Base-by-base conservation (phyloP, 768 basidiomycete species). In the Phaeotremella fagi region DNA sequence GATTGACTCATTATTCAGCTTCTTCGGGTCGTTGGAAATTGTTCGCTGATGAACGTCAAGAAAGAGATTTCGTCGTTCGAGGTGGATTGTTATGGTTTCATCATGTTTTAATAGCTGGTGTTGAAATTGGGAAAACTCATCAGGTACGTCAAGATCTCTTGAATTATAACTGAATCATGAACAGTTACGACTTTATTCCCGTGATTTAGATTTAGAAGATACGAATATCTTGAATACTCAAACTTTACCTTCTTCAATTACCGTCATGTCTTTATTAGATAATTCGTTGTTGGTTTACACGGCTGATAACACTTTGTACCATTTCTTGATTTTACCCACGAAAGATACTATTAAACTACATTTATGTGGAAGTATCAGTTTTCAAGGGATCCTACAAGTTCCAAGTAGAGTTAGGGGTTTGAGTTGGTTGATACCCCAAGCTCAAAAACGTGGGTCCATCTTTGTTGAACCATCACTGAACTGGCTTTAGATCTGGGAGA, bases 21-120 rank as follows among this genome's bases (percentile, higher is more conserved):
- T 83, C 85, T 1, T 94, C 91, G 4, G 95, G 95, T 14, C 78
- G 94, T 29, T 99, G 95, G 95, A 97, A 97, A 73, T 68, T 85
- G 25, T 98, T 98, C 64, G 79, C 80, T 4, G 83, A 84, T 60
- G 82, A 85, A 59, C 76, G 81, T 35, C 90, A 98, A 73, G 92
- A 97, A 71, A 83, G 88, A 61, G 83, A 83, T 4, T 91, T 99
- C 66, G 68, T 79, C 4, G 91, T 99, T 15, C 82, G 84, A 69
- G 95, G 95, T 6, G 95, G 95, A 2, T 69, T 99, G 63, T 71
- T 94, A 18, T 99, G 95, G 95, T 98, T 95, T 71, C 88, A 94
- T 57, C 91, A 94, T 70, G 87, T 97, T 9, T 79, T 99, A 49
- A 83, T 99, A 53, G 92, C 83, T 28, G 90, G 90, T 1, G 84